phyloP scores from a whole-genome alignment of 2,329 filamentous ascomycete genomes.

The Lasiodiplodia hormozganensis region DNA sequence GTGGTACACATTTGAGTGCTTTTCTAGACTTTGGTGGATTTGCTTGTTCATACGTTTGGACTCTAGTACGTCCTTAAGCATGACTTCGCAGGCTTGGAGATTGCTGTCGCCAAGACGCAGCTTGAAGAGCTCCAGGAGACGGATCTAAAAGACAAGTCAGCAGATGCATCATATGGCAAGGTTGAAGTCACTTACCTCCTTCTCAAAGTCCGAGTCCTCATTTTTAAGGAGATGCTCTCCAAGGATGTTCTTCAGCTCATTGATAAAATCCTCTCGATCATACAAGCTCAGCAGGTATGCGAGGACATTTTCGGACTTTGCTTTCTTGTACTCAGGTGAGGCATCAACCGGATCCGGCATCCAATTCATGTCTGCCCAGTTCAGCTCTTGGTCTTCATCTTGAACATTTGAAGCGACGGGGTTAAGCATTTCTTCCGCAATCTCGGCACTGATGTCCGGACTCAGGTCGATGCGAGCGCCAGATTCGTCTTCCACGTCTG shows the following conservation, averaged over 20 bases:
- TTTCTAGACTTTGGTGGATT: conserved; percentile 50
- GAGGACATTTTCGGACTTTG: conserved; percentile 88
- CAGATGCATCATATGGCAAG: neutral
- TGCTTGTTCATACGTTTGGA: conserved; percentile 75
- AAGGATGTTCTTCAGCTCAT: conserved; percentile 89
- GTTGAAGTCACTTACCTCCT: conserved; percentile 58
- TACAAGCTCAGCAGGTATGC: conserved; percentile 88
- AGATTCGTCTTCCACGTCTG: conserved; percentile 61
- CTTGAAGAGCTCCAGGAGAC: conserved; percentile 86
- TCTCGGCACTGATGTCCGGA: conserved; percentile 70
- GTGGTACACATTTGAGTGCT: conserved; percentile 32
- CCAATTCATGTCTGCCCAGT: conserved; percentile 95
- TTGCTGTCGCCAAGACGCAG: conserved; percentile 84
- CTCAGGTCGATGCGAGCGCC: conserved; percentile 58
- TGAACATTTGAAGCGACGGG: conserved; percentile 62
- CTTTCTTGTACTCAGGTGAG: conserved; percentile 85
- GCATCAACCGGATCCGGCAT: conserved; percentile 92
- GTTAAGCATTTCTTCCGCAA: conserved; percentile 71
- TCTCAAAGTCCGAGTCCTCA: conserved; percentile 71
- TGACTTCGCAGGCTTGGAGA: conserved; percentile 93
- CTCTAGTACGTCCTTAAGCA: conserved; percentile 92
- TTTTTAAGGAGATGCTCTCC: conserved; percentile 76
- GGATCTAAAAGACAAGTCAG: conserved; percentile 48
- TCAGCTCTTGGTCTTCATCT: conserved; percentile 67
- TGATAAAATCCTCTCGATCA: conserved; percentile 92